A percentile compares a stretch with the other conserved stretches of the same genome.
phyloP scores from a whole-genome alignment of 2,329 filamentous ascomycete species.

The Elsinoe ampelina region DNA sequence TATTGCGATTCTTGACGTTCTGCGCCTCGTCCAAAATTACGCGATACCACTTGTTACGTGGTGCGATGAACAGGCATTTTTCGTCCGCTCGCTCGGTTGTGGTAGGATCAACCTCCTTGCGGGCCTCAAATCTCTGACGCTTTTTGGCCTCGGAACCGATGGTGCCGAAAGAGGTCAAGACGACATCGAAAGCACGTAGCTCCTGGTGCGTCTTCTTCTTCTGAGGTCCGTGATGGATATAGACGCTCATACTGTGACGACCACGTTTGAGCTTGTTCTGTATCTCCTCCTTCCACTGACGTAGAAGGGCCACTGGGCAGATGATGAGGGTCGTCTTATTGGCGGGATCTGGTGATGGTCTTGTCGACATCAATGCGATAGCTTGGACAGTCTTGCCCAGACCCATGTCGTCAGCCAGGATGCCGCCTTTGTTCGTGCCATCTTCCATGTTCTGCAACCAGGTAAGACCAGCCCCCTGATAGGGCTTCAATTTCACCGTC shows the following conservation, averaged over 20 bases:
- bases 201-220: constrained; percentile 52
- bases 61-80: constrained; percentile 35
- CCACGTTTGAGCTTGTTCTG: constrained; percentile 53
- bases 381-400: constrained; percentile 78
- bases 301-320: constrained; percentile 67
- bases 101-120: constrained; percentile 38
- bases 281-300: constrained; percentile 80
- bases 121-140: constrained; percentile 43
- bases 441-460: constrained; percentile 71
- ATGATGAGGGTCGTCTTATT: constrained; percentile 73
- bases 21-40: constrained; percentile 74
- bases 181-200: constrained; percentile 59
- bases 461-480: constrained; percentile 67
- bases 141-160: constrained; percentile 59
- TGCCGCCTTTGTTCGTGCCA: constrained; percentile 62
- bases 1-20: constrained; percentile 65
- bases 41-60: constrained; percentile 51
- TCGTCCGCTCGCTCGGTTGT: constrained; percentile 26
- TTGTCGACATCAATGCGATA: constrained; percentile 63
- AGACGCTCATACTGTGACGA: constrained; percentile 51
- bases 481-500: constrained; percentile 61
- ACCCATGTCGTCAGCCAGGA: constrained; percentile 75
- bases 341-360: constrained; percentile 49
- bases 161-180: constrained; percentile 71
- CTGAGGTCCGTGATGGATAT: constrained; percentile 55